Evolutionary conservation across 106 monocot species (phyloP).

Genomic region (Dioscorea alata): DNA sequence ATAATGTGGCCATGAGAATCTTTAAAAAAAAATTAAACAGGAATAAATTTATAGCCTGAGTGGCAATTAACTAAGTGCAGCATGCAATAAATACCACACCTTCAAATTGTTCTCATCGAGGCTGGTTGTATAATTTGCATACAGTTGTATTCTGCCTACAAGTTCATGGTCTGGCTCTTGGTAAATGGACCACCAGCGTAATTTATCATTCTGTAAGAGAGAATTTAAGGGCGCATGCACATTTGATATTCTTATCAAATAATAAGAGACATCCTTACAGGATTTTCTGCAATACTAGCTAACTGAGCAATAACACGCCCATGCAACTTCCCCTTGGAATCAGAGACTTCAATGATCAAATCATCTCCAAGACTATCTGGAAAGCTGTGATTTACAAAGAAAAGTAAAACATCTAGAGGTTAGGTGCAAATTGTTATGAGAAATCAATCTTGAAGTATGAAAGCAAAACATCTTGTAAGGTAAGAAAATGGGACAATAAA

Average conservation of each 20-base stretch:
- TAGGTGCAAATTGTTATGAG: background rate
- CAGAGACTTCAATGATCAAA: constrained; percentile 80
- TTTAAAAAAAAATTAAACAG: no score
- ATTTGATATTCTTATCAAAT: background rate
- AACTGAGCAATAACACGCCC: constrained; percentile 83
- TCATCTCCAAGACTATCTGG: constrained; percentile 96
- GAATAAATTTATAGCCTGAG: no score
- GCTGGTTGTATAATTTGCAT: constrained; percentile 59
- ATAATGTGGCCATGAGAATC: background rate
- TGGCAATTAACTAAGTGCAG: no score
- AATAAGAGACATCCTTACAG: constrained; percentile 40
- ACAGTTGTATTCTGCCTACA: constrained; percentile 83
- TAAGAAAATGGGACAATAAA: no score
- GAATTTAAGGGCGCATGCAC: constrained; percentile 5
- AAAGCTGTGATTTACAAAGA: constrained; percentile 45
- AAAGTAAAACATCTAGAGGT: background rate
- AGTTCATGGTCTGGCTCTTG: constrained; percentile 90
- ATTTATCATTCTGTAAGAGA: constrained; percentile 61
- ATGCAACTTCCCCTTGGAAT: constrained; percentile 69
- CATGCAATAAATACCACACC: constrained; percentile 20
- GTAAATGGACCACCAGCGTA: constrained; percentile 89
- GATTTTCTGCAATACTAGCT: constrained; percentile 72
- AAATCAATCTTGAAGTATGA: background rate
- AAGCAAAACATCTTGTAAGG: no score
- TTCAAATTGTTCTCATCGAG: constrained; percentile 64